A percentile compares a stretch with the other conserved stretches of the same genome.
Conservation (phyloP, 345 rosid genomes). For the Carallia brachiata region DNA sequence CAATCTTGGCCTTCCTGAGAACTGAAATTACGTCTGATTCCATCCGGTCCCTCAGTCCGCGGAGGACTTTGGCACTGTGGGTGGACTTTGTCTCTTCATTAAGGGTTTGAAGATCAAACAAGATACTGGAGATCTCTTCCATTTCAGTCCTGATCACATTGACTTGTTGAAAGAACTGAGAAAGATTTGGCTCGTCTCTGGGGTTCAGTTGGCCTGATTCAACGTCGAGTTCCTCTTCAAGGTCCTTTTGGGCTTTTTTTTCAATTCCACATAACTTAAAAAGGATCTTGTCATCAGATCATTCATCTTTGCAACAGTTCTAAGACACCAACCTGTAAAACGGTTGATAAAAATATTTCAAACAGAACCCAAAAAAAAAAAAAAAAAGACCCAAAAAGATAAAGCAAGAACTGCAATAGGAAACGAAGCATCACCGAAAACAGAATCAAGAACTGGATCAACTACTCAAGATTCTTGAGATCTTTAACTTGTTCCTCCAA, state of each 20-base stretch:
- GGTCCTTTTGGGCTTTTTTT: slow-evolving; percentile 61
- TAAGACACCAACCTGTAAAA: slow-evolving; percentile 34
- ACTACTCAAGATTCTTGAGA: slow-evolving; percentile 12
- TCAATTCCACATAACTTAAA: slow-evolving; percentile 74
- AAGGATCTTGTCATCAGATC: slow-evolving; percentile 88
- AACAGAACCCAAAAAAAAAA: neutral
- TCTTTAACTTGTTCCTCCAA: neutral
- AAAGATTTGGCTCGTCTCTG: slow-evolving; percentile 52
- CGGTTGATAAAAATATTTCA: neutral
- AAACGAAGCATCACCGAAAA: slow-evolving; percentile 11
- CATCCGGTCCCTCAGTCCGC: slow-evolving; percentile 71
- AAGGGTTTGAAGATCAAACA: slow-evolving; percentile 64
- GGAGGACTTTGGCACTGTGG: slow-evolving; percentile 62
- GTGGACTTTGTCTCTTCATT: slow-evolving; percentile 70
- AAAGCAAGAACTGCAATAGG: neutral
- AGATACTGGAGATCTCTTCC: slow-evolving; percentile 81
- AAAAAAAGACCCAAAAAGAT: neutral
- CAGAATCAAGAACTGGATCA: neutral
- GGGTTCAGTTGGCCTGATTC: slow-evolving; percentile 56
- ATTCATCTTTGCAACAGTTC: slow-evolving; percentile 61
- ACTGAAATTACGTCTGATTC: slow-evolving; percentile 60
- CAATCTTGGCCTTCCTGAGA: slow-evolving; percentile 56
- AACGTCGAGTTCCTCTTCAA: slow-evolving; percentile 42
- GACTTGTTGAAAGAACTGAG: slow-evolving; percentile 61
- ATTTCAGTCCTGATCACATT: slow-evolving; percentile 49